These are phyloP conservation scores for Lepiota brunneoincarnata DNA, from an alignment of 768 basidiomycete species.

Conservation along the genomic window DNA sequence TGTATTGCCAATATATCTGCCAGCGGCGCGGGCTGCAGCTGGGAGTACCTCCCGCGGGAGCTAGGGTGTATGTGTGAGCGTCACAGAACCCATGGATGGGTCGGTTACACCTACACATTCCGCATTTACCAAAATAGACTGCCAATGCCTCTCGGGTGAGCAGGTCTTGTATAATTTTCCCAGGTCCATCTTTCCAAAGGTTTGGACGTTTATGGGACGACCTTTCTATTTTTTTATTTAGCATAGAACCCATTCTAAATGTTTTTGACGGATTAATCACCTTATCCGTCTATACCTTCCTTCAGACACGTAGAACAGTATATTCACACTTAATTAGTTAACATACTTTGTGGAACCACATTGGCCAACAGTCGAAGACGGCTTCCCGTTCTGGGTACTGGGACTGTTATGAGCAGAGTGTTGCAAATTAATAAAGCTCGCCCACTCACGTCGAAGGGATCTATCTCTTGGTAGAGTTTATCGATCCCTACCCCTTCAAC, in stretches of 20 bases:
- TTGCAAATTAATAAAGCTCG: not conserved
- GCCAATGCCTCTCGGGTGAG: slow-evolving; percentile 60
- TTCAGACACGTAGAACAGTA: not conserved
- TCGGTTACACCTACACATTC: slow-evolving; percentile 41
- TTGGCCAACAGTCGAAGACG: slow-evolving; percentile 74
- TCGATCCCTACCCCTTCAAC: slow-evolving; percentile 67
- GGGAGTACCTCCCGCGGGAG: slow-evolving; percentile 67
- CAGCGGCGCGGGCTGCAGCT: slow-evolving; percentile 56
- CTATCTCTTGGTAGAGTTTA: slow-evolving; percentile 54
- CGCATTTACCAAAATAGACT: slow-evolving; percentile 59
- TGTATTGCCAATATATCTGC: slow-evolving; percentile 44
- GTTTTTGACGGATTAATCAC: slow-evolving; percentile 26
- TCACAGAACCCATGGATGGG: not conserved
- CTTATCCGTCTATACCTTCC: slow-evolving; percentile 61
- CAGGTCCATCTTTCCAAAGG: slow-evolving; percentile 58
- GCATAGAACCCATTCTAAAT: not conserved
- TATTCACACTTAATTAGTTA: not conserved
- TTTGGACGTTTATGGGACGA: slow-evolving; percentile 68
- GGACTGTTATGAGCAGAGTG: not conserved
- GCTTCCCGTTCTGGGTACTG: slow-evolving; percentile 70
- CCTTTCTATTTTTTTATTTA: slow-evolving; percentile 47
- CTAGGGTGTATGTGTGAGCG: slow-evolving; percentile 16
- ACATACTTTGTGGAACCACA: slow-evolving; percentile 75
- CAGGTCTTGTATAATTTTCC: slow-evolving; percentile 53
- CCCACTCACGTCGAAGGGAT: slow-evolving; percentile 68